These are phyloP conservation scores for Wickerhamiella parazyma DNA, from an alignment of 805 yeast genomes.

Conservation along the genomic window DNA sequence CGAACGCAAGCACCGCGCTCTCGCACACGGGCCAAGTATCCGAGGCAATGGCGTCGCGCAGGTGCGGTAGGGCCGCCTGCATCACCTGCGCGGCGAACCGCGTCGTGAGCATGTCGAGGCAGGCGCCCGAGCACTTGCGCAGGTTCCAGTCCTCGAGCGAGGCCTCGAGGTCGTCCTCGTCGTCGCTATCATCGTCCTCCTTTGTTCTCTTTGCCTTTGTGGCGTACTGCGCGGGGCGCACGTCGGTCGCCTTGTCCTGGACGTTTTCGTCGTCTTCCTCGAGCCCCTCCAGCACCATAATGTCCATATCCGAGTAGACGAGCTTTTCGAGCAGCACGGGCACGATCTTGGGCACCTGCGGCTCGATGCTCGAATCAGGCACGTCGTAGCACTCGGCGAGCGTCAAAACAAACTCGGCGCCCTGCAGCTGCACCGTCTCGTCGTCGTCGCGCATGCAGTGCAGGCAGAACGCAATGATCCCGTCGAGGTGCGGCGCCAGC, in stretches of 20 bases:
- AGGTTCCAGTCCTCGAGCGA: conserved; percentile 73
- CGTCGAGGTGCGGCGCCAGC: conserved; percentile 63
- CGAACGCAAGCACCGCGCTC: conserved; percentile 85
- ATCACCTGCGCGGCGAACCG: conserved; percentile 56
- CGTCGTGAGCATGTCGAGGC: conserved; percentile 68
- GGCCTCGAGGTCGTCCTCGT: conserved; percentile 57
- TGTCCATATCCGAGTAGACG: conserved; percentile 79
- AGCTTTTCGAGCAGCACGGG: conserved; percentile 68
- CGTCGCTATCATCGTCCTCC: conserved; percentile 50
- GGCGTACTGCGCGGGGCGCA: conserved; percentile 67
- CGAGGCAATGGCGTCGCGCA: conserved; percentile 56
- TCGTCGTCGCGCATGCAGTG: conserved; percentile 58
- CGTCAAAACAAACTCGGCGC: conserved; percentile 78
- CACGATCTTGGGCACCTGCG: conserved; percentile 48
- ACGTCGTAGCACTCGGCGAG: conserved; percentile 49
- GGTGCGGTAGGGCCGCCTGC: conserved; percentile 52
- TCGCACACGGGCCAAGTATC: conserved; percentile 82
- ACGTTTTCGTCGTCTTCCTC: conserved; percentile 67
- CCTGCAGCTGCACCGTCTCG: conserved; percentile 75
- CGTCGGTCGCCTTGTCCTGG: conserved; percentile 78
- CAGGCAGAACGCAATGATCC: conserved; percentile 72
- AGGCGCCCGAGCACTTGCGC: conserved; percentile 89
- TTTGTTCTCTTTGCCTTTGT: conserved; percentile 32
- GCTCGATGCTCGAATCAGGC: conserved; percentile 37
- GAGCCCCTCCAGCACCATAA: conserved; percentile 44